A percentile compares a stretch with the other conserved stretches of the same genome.
phyloP scores from a whole-genome alignment of 2,329 filamentous ascomycete genomes.

The Beauveria caledonica region DNA sequence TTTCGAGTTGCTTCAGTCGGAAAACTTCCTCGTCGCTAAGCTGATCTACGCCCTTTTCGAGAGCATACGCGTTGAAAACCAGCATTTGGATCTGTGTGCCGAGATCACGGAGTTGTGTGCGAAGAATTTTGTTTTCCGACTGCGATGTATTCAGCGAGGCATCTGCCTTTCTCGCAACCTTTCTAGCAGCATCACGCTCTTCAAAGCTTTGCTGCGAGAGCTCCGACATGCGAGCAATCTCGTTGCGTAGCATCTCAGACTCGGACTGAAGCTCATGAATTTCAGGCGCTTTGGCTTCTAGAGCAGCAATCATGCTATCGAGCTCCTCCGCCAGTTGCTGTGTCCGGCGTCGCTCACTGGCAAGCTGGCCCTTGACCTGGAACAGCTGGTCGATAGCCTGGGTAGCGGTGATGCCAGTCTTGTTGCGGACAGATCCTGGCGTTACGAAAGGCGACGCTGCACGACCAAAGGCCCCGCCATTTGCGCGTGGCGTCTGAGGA shows the following conservation, averaged over 20 bases:
- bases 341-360: conserved; percentile 64
- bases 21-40: conserved; percentile 63
- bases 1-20: conserved; percentile 69
- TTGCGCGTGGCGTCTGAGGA: conserved; percentile 53
- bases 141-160: conserved; percentile 56
- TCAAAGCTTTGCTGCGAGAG: conserved; percentile 74
- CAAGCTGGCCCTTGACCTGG: conserved; percentile 63
- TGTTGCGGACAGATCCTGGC: conserved; percentile 48
- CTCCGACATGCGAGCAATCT: conserved; percentile 77
- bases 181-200: conserved; percentile 71
- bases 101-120: conserved; percentile 80
- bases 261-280: conserved; percentile 79
- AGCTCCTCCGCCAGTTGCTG: conserved; percentile 68
- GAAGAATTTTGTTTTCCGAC: conserved; percentile 68
- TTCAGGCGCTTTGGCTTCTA: conserved; percentile 82
- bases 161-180: conserved; percentile 70
- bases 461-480: conserved; percentile 45
- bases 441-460: conserved; percentile 55
- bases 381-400: conserved; percentile 58
- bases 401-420: conserved; percentile 48
- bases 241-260: conserved; percentile 68
- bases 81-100: conserved; percentile 87
- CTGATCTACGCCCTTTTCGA: conserved; percentile 68
- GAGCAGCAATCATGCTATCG: conserved; percentile 75
- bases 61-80: conserved; percentile 75